Percentiles rank a stretch among this genome's conserved stretches.
Evolutionary conservation across 768 basidiomycete species (phyloP).

Genomic region (Lyophyllum atratum): DNA sequence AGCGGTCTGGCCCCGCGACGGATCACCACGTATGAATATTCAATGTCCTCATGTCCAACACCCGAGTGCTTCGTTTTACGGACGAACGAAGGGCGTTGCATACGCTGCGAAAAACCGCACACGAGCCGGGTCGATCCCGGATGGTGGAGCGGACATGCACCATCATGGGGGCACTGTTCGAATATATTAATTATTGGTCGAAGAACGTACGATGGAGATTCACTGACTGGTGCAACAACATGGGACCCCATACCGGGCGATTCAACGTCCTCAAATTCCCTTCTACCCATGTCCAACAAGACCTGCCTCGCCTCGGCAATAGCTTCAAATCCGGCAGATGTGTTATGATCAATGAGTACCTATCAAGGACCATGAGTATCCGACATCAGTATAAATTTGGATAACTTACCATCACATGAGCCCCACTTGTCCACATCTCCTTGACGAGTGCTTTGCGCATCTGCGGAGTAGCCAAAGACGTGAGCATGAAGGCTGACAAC

Average conservation of each 20-base stretch:
- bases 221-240: slow-evolving; percentile 84
- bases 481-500: slow-evolving; percentile 84
- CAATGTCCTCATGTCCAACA: slow-evolving; percentile 82
- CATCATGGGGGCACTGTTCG: slow-evolving; percentile 87
- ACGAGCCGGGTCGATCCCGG: slow-evolving; percentile 52
- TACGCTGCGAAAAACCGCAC: slow-evolving; percentile 86
- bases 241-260: slow-evolving; percentile 59
- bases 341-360: slow-evolving; percentile 88
- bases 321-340: slow-evolving; percentile 70
- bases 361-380: slow-evolving; percentile 29
- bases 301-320: slow-evolving; percentile 80
- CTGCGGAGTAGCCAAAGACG: slow-evolving; percentile 63
- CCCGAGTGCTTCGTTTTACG: slow-evolving; percentile 87
- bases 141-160: slow-evolving; percentile 73
- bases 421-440: slow-evolving; percentile 92
- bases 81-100: slow-evolving; percentile 85
- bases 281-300: slow-evolving; percentile 63
- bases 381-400: slow-evolving; percentile 4
- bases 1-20: slow-evolving; percentile 74
- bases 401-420: slow-evolving; percentile 68
- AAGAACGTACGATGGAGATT: slow-evolving; percentile 8
- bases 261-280: slow-evolving; percentile 53
- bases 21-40: slow-evolving; percentile 90
- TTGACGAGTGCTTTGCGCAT: slow-evolving; percentile 69
- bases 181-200: slow-evolving; percentile 1